A percentile compares a stretch with the other conserved stretches of the same genome.
Conservation (phyloP, 164 flowering plant genomes). For the Vitis amurensis region DNA sequence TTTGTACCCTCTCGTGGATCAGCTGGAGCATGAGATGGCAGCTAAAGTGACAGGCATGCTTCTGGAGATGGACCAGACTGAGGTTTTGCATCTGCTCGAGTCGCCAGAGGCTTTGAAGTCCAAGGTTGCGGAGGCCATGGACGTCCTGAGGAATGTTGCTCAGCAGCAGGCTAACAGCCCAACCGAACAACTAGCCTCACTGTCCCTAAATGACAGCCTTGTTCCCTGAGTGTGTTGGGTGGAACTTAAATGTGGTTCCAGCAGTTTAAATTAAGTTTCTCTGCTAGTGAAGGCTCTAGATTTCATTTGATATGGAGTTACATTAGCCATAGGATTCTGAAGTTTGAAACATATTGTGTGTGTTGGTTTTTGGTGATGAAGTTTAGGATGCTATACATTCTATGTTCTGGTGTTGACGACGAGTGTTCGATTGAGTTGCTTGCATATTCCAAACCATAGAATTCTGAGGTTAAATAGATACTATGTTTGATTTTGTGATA, state of each 20-base stretch:
- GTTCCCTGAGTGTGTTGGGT: constrained; percentile 27
- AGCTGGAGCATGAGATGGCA: constrained; percentile 67
- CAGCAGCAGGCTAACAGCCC: constrained; percentile 52
- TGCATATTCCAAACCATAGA: not conserved
- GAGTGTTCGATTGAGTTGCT: not conserved
- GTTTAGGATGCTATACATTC: not conserved
- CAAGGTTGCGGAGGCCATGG: constrained; percentile 83
- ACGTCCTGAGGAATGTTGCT: constrained; percentile 58
- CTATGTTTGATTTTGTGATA: too few species aligned
- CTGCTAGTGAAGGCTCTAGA: not conserved
- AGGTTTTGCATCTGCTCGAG: constrained; percentile 76
- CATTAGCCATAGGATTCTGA: constrained; percentile 6
- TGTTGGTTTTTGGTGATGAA: not conserved
- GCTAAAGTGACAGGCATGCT: constrained; percentile 92
- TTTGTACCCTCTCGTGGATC: constrained; percentile 76
- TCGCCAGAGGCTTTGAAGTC: constrained; percentile 81
- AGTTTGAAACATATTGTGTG: not conserved
- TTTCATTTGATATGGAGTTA: not conserved
- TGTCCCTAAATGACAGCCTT: constrained; percentile 57
- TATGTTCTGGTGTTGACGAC: not conserved
- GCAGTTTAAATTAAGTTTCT: not conserved
- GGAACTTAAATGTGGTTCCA: not conserved
- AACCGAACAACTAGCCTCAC: constrained; percentile 56
- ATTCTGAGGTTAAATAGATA: not conserved
- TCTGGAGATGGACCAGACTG: constrained; percentile 87